phyloP scores from a whole-genome alignment of 306 rosid genomes.

The Cucumis hystrix region DNA sequence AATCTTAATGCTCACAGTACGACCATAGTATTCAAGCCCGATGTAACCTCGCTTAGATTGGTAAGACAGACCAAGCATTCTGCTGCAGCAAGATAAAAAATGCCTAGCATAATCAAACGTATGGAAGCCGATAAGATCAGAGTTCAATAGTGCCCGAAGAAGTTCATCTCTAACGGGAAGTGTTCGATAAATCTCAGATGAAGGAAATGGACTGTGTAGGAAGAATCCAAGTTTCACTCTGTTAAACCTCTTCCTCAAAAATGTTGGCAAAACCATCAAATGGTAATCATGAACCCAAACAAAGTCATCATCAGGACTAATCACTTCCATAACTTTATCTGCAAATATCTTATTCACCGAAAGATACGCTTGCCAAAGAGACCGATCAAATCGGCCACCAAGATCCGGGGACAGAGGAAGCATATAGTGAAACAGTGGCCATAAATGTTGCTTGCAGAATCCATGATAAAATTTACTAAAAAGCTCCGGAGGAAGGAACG shows the following conservation, averaged over 20 bases:
- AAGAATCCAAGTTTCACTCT: conserved; percentile 42
- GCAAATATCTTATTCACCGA: conserved; percentile 92
- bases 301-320: conserved; percentile 51
- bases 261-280: conserved; percentile 86
- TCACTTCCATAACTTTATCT: conserved; percentile 83
- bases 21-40: conserved; percentile 83
- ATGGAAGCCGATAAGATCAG: conserved; percentile 84
- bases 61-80: conserved; percentile 78
- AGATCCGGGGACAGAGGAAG: conserved; percentile 79
- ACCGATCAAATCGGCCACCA: conserved; percentile 70
- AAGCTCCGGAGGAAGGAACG: conserved; percentile 67
- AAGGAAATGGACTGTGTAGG: conserved; percentile 56
- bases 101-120: conserved; percentile 91
- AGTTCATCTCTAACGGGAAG: conserved; percentile 87
- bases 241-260: conserved; percentile 61
- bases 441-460: conserved; percentile 74
- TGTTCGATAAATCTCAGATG: conserved; percentile 59
- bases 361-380: conserved; percentile 84
- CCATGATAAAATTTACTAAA: conserved; percentile 81
- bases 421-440: conserved; percentile 94
- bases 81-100: conserved; percentile 78
- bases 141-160: conserved; percentile 68
- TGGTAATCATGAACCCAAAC: conserved; percentile 96
- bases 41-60: conserved; percentile 87
- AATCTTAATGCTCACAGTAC: conserved; percentile 68